phyloP scores from a whole-genome alignment of 1,284 basidiomycete genomes.

The Trametes versicolor region DNA sequence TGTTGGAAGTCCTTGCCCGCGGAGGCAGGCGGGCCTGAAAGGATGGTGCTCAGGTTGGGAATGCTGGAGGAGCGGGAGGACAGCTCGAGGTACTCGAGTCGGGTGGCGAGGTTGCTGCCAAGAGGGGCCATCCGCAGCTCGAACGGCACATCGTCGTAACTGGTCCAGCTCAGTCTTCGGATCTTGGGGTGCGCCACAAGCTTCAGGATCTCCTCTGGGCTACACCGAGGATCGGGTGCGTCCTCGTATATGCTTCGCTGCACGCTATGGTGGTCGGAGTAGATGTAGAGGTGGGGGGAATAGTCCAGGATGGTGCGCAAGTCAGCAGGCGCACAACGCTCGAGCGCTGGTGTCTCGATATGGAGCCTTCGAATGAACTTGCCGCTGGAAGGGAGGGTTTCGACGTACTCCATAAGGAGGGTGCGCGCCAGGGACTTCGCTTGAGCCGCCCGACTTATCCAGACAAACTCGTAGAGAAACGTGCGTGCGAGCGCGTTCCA shows the following conservation, averaged over 20 bases:
- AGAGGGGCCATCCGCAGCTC: constrained; percentile 65
- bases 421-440: constrained; percentile 66
- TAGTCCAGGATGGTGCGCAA: constrained; percentile 72
- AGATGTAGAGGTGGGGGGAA: constrained; percentile 65
- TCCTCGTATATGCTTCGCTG: constrained; percentile 60
- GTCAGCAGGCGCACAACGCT: constrained; percentile 72
- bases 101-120: constrained; percentile 57
- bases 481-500: constrained; percentile 65
- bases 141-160: constrained; percentile 72
- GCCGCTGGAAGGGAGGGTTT: constrained; percentile 53
- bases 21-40: constrained; percentile 24
- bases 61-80: constrained; percentile 51
- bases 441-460: constrained; percentile 68
- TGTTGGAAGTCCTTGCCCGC: constrained; percentile 37
- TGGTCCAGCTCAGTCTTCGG: constrained; percentile 71
- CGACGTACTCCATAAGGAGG: constrained; percentile 57
- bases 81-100: constrained; percentile 68
- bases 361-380: constrained; percentile 69
- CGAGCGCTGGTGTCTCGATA: constrained; percentile 73
- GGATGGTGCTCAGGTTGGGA: constrained; percentile 38
- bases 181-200: constrained; percentile 67
- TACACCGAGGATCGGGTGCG: constrained; percentile 54
- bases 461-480: constrained; percentile 72
- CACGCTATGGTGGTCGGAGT: constrained; percentile 70
- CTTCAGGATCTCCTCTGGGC: constrained; percentile 63